Conservation (phyloP, 768 basidiomycete genomes). For the Leucocoprinus leucothites region DNA sequence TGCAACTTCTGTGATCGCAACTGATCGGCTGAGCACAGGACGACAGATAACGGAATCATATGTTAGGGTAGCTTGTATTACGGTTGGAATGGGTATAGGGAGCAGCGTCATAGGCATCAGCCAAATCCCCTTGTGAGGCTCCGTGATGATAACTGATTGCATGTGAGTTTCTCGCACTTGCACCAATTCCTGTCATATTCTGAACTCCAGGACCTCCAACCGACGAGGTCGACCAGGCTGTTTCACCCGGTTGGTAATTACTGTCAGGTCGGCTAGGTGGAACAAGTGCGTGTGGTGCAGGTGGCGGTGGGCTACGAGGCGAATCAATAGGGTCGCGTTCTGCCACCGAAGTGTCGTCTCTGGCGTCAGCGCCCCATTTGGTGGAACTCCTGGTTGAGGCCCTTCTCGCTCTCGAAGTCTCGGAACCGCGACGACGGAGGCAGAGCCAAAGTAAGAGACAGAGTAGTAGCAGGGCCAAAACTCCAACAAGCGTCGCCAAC, state of each 20-base stretch:
- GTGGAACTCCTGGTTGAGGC: neutral
- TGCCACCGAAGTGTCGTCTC: neutral
- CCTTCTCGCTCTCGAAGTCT: neutral
- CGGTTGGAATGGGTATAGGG: neutral
- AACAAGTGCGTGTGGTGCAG: neutral
- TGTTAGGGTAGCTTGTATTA: neutral
- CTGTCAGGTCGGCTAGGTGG: constrained; percentile 11
- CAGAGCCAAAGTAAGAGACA: constrained; percentile 5
- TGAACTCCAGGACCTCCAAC: constrained; percentile 11
- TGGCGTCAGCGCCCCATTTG: constrained; percentile 2
- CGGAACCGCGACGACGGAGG: neutral
- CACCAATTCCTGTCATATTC: constrained; percentile 12
- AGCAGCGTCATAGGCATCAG: neutral
- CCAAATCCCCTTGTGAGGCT: constrained; percentile 7
- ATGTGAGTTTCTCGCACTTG: constrained; percentile 8
- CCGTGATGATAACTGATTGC: constrained; percentile 2
- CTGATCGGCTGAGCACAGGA: neutral
- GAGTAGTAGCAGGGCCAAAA: constrained; percentile 5
- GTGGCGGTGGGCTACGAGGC: neutral
- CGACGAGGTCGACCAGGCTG: constrained; percentile 8
- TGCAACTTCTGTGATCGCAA: neutral
- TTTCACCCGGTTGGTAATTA: constrained; percentile 3
- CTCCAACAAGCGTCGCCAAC: neutral
- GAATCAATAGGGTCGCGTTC: neutral
- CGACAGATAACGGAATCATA: neutral